Evolutionary conservation across 2,329 filamentous ascomycete genomes (phyloP), one percentile per base, ranked within the genome.

Genomic region (Coniochaeta pulveracea): DNA sequence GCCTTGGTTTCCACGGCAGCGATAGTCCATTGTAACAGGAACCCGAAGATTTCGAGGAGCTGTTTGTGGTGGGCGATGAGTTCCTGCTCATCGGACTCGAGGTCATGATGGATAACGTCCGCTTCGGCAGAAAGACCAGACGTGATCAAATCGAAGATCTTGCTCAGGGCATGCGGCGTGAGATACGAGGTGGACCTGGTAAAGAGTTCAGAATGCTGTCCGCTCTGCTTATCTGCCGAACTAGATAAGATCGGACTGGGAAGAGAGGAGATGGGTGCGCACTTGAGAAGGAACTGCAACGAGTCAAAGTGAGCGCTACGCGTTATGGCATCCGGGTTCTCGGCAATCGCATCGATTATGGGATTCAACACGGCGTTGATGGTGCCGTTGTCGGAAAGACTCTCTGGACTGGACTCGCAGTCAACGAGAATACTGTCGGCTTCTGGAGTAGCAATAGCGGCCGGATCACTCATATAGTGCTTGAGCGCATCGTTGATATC

Each of bases 401-500:
- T 71, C 50, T 95, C 85, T 33, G 85, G 83, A 47, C 95, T 85
- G 55, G 83, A 82, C 63, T 96, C 91, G 71, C 85, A 93, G 54
- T 96, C 89, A 47, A 86, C 69, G 14, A 98, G 74, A 38, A 81
- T 74, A 27, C 77, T 60, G 46, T 91, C 82, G 36, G 88, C 91
- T 55, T 96, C 89, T 26, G 83, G 79, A 3, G 88, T 95, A 6
- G 81, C 67, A 36, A 96, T 82, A 24, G 76, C 73, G 28, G 77
- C 67, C 7, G 91, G 89, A 55, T 96, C 89, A 60, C 85, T 93
- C 72, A 95, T 84, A 61, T 95, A 98, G 55, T 85, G 75, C 68
- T 94, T 95, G 57, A 96, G 80, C 44, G 86, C 85, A 64, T 94
- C 82, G 57, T 95, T 94, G 59, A 98, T 85, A 57, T 96, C 85